phyloP scores from a whole-genome alignment of 2,329 filamentous ascomycete genomes.

The Xylaria sp. region DNA sequence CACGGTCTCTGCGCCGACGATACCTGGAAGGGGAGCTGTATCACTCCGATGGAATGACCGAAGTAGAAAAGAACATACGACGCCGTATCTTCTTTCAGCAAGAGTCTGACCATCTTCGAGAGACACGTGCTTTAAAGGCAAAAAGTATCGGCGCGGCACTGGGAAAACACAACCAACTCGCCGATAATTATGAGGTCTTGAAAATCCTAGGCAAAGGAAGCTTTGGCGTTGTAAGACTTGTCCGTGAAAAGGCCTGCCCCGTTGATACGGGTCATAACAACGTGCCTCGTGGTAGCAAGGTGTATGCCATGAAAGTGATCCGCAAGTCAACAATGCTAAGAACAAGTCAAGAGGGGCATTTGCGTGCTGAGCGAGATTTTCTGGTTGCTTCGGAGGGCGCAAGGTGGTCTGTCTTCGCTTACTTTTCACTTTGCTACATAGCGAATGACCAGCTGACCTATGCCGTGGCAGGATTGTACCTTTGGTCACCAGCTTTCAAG shows the following conservation, averaged over 20 bases:
- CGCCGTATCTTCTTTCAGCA: constrained; percentile 63
- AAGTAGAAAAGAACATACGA: constrained; percentile 55
- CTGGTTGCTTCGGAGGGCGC: constrained; percentile 87
- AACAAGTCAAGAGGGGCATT: constrained; percentile 88
- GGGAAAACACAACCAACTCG: constrained; percentile 51
- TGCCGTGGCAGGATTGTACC: constrained; percentile 70
- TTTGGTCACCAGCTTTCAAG: constrained; percentile 86
- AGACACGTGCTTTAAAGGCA: constrained; percentile 70
- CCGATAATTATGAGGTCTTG: constrained; percentile 75
- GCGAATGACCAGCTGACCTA: constrained; percentile 6
- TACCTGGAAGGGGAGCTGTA: constrained; percentile 68
- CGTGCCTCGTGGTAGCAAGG: constrained; percentile 49
- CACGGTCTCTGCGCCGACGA: constrained; percentile 63
- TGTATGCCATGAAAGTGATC: constrained; percentile 98
- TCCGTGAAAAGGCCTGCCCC: constrained; percentile 63
- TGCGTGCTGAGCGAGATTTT: constrained; percentile 90
- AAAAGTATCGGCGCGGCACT: constrained; percentile 49
- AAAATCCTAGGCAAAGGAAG: constrained; percentile 89
- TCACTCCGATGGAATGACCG: constrained; percentile 52
- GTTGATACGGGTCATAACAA: constrained; percentile 29
- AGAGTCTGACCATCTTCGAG: constrained; percentile 76
- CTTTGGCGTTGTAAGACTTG: constrained; percentile 88
- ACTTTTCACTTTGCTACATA: background rate
- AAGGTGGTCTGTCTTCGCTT: constrained; percentile 59
- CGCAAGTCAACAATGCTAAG: constrained; percentile 90